Evolutionary conservation across 2,329 filamentous ascomycete species (phyloP).

Genomic region (Cladosporium cucumerinum): DNA sequence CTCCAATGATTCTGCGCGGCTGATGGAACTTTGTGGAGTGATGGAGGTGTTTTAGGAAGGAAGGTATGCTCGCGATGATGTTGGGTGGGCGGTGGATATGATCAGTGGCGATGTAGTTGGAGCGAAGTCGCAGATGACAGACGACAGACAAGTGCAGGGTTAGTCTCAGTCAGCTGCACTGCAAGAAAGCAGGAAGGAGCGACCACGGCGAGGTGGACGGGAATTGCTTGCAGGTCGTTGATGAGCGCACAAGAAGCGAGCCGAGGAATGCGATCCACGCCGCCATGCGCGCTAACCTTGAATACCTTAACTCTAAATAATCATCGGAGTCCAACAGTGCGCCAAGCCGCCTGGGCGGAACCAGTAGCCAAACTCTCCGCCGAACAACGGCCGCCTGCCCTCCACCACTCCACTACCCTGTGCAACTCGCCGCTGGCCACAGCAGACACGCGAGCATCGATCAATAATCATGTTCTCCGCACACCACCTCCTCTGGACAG

Average conservation of each 20-base stretch:
- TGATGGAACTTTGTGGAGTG: background rate
- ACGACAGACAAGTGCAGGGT: background rate
- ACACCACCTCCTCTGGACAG: background rate
- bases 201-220: slow-evolving; percentile 5
- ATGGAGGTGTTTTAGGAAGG: background rate
- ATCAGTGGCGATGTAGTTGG: background rate
- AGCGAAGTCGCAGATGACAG: background rate
- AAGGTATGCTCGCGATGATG: background rate
- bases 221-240: slow-evolving; percentile 5
- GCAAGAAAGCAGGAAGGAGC: background rate
- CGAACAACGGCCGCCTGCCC: slow-evolving; percentile 3
- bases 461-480: background rate
- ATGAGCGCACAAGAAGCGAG: slow-evolving; percentile 13
- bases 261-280: slow-evolving; percentile 17
- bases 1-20: slow-evolving; percentile 1
- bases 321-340: background rate
- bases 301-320: slow-evolving; percentile 13
- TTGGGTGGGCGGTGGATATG: background rate
- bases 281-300: slow-evolving; percentile 12
- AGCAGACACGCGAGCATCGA: background rate
- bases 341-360: slow-evolving; percentile 1
- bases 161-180: background rate
- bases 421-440: background rate
- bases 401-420: background rate
- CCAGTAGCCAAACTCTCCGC: slow-evolving; percentile 1